Base-by-base conservation (phyloP, 768 basidiomycete genomes). In the Phylloporus arenicola region DNA sequence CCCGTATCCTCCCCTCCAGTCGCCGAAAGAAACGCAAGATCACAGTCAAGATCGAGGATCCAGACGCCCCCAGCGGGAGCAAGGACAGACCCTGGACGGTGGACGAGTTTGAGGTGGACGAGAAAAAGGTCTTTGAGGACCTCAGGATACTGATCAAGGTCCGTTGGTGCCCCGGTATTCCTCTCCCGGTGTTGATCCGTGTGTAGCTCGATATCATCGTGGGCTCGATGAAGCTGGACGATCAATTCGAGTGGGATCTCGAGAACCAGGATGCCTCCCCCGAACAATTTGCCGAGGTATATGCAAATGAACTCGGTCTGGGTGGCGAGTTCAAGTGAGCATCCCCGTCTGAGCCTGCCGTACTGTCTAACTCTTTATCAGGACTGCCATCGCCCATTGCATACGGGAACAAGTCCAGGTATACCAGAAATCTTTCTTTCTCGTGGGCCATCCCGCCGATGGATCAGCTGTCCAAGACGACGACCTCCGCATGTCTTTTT, bases 181-280 rank as follows among this genome's bases (percentile, higher is more conserved):
- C 25, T 22, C 50, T n/a, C 17, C n/a, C 16, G 6, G 17, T 45
- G 30, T 41, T 61, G 41, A 64, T 27, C 6, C 29, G 11, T 34
- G 25, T 8, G 25, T 50, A 97, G 93, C 80, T 99, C 54, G 95
- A 98, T 69, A 92, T 98, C 69, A 90, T 92, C 48, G 86, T 94
- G 48, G 95, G 92, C 20, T 83, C 86, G 7, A 82, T 93, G 72
- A 93, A 94, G 67, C 78, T 99, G 20, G 88, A 92, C 49, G 96
- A 99, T 68, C 88, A 93, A 62, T 95, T 98, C 62, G 96, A 98
- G 65, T 99, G 96, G 96, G 95, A 99, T 66, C 69, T 97, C 33
- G 86, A 86, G 57, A 92, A 88, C 49, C 70, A 74, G 19, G 75
- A 78, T 41, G 86, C 89, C 3, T 86, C 86, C 0, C 94, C 95